Conservation (phyloP, 345 rosid species). For the Stellera chamaejasme region DNA sequence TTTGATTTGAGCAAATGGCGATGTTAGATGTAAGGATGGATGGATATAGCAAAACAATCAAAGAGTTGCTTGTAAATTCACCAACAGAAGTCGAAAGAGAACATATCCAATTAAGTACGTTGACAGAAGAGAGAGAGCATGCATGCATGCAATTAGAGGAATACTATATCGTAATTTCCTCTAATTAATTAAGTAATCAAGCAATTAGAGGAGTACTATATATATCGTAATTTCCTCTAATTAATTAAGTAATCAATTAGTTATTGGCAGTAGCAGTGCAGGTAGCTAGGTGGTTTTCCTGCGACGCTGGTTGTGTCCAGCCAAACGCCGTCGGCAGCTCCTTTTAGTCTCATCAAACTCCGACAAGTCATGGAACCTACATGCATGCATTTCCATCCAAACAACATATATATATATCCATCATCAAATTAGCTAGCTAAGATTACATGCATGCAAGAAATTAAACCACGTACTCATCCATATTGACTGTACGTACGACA, state of each 20-base stretch:
- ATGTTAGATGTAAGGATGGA: too few relatives aligned
- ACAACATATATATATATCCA: too few relatives aligned
- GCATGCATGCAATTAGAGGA: slow-evolving; percentile 6
- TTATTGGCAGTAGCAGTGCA: slow-evolving; percentile 13
- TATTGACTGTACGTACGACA: too few relatives aligned
- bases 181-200: neutral
- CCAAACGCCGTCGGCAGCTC: slow-evolving; percentile 82
- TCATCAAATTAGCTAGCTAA: too few relatives aligned
- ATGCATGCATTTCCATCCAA: neutral
- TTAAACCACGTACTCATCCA: too few relatives aligned
- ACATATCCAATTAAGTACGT: slow-evolving; percentile 5
- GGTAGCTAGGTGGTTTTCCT: slow-evolving; percentile 45
- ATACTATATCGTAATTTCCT: neutral
- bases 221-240: neutral
- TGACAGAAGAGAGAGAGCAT: slow-evolving; percentile 98
- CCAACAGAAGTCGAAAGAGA: too few relatives aligned
- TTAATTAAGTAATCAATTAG: neutral
- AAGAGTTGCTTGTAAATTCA: too few relatives aligned
- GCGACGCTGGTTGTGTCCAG: slow-evolving; percentile 89
- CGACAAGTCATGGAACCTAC: slow-evolving; percentile 69
- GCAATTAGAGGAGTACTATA: neutral
- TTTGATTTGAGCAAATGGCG: too few relatives aligned
- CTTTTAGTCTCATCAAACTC: slow-evolving; percentile 78
- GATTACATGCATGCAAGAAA: too few relatives aligned
- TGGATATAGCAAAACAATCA: too few relatives aligned